phyloP scores from a whole-genome alignment of 179 eudicot species.

The Nepenthes alata region DNA sequence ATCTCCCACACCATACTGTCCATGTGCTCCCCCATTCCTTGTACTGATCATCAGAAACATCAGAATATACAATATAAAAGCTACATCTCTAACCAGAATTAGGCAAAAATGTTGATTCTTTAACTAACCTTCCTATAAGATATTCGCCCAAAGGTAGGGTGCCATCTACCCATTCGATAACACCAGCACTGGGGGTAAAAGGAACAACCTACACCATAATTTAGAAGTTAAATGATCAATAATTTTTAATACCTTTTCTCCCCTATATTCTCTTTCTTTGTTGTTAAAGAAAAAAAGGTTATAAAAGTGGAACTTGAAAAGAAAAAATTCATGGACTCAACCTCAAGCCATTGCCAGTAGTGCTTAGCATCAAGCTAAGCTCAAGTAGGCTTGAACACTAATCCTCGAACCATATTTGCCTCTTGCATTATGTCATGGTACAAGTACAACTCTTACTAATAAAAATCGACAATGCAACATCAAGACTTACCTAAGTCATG shows the following conservation, averaged over 20 bases:
- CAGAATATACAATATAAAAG: constrained; percentile 2
- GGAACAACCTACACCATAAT: constrained; percentile 66
- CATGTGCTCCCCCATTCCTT: constrained; percentile 96
- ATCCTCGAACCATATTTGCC: too few species aligned
- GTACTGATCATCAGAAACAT: constrained; percentile 34
- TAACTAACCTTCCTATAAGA: constrained; percentile 80
- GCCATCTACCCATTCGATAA: constrained; percentile 96
- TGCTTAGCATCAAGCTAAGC: too few species aligned
- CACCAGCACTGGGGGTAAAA: constrained; percentile 99
- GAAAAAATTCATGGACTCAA: too few species aligned
- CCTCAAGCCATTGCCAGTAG: too few species aligned
- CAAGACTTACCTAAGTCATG: too few species aligned
- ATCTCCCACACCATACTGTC: constrained; percentile 81
- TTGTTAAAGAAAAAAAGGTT: too few species aligned
- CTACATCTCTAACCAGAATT: neutral
- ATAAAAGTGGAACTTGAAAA: too few species aligned
- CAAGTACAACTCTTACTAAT: too few species aligned
- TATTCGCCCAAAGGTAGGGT: constrained; percentile 94
- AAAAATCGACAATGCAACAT: too few species aligned
- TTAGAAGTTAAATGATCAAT: neutral
- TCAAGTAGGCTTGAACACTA: too few species aligned
- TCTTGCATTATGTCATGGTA: too few species aligned
- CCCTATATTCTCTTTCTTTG: too few species aligned
- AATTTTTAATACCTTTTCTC: neutral
- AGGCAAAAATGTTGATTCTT: neutral